phyloP scores from a whole-genome alignment of 139 green algal genomes.

The Deuterostichococcus epilithicus region DNA sequence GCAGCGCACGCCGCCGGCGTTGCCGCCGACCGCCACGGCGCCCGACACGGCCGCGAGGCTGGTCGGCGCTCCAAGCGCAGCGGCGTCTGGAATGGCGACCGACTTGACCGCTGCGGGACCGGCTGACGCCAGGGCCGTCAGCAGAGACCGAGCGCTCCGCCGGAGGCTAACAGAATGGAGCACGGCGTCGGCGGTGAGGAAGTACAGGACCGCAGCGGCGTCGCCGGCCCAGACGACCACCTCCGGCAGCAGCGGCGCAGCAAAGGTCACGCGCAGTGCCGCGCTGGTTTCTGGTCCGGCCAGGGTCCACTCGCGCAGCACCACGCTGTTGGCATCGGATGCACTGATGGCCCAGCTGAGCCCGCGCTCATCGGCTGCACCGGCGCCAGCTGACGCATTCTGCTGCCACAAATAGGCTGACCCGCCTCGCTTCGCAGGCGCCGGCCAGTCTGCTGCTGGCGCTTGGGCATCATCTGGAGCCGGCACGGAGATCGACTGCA shows the following conservation, averaged over 20 bases:
- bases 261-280: slow-evolving; percentile 6
- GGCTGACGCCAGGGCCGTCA: neutral
- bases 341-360: slow-evolving; percentile 19
- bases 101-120: neutral
- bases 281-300: neutral
- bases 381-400: too few species aligned
- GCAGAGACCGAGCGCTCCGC: neutral
- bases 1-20: slow-evolving; percentile 13
- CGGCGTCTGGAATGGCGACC: slow-evolving; percentile 4
- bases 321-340: neutral
- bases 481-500: neutral
- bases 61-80: neutral
- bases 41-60: slow-evolving; percentile 13
- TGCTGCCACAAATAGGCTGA: neutral
- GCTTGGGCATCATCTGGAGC: neutral
- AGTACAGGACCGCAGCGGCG: slow-evolving; percentile 2
- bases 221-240: neutral
- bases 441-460: neutral
- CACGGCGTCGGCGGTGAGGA: slow-evolving; percentile 16
- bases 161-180: slow-evolving; percentile 7
- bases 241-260: slow-evolving; percentile 14
- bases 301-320: slow-evolving; percentile 11
- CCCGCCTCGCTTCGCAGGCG: neutral
- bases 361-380: neutral
- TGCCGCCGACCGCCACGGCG: slow-evolving; percentile 12